Evolutionary conservation across 139 green algal species (phyloP), one percentile per base, ranked within the genome.

Genomic region (Zygnema cylindricum): DNA sequence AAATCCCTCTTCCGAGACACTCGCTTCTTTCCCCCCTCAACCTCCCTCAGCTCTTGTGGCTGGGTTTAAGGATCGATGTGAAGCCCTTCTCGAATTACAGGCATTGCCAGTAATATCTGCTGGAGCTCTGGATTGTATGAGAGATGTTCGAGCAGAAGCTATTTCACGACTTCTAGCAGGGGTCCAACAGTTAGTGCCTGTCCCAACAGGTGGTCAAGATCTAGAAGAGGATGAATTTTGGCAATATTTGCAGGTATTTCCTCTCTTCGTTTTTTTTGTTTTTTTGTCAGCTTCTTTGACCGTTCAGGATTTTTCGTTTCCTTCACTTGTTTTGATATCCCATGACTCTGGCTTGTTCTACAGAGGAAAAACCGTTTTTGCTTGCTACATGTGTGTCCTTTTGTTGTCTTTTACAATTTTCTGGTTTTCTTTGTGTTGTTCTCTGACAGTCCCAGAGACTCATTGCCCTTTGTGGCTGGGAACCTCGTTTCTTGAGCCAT

Each of bases 1-100:
- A 35, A 89, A 83, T 11, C 38, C 77, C 0, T 95, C 92, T 57
- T 55, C 89, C 1, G n/a, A 55, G 2, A 85, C 71, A 0, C 86
- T 96, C 36, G 86, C 94, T 36, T 86, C 88, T 57, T 96, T 96
- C 83, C 90, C 93, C 21, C 87, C 91, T 30, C 39, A 77, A 36
- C 30, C n/a, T 1, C 35, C 77, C 16, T 35, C 85, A 54, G 38
- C 42, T 32, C 79, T 90, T 16, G 30, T 38, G 21, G 55, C 33
- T 2, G 77, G 40, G 57, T 82, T 88, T 7, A 36, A 36, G 2
- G 57, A 90, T n/a, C 81, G 86, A 38, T 91, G 82, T 81, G n/a
- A 89, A 32, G 36, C 33, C 43, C 39, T 91, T 77, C 43, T 90
- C 41, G 43, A 91, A 21, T 78, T 91, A 25, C 41, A 57, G 36